phyloP scores from a whole-genome alignment of 306 rosid genomes.

The Malus orientalis region DNA sequence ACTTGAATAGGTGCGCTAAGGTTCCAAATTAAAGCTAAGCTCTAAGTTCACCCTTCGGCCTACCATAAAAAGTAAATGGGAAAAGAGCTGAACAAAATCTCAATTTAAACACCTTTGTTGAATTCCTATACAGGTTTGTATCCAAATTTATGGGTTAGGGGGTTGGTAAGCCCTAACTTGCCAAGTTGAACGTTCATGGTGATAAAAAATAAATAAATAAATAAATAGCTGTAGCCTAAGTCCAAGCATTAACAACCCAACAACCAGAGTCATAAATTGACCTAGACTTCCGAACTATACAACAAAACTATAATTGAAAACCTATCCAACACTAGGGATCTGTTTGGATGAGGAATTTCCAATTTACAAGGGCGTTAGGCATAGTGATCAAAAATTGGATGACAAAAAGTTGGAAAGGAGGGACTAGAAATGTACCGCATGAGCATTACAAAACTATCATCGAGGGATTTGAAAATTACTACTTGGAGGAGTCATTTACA shows the following conservation, averaged over 20 bases:
- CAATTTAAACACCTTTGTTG: not conserved
- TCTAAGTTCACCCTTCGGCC: not conserved
- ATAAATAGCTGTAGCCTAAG: not conserved
- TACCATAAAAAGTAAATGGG: not conserved
- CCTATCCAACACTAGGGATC: not conserved
- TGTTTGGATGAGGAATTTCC: no score
- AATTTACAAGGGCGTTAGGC: no score
- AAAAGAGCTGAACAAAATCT: not conserved
- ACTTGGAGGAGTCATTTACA: no score
- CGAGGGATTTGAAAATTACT: no score
- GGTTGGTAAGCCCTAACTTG: not conserved
- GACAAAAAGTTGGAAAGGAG: no score
- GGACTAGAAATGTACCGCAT: no score
- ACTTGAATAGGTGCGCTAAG: not conserved
- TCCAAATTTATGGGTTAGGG: not conserved
- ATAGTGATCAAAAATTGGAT: no score
- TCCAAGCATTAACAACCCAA: not conserved
- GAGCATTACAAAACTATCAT: no score
- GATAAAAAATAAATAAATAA: no score
- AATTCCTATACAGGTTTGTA: not conserved
- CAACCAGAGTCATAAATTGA: not conserved
- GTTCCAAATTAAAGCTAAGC: not conserved
- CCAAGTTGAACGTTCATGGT: not conserved
- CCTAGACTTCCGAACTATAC: not conserved
- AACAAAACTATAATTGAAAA: not conserved